These are phyloP conservation scores for Phytophthora constricta DNA, from an alignment of 352 stramenopile genomes.

Conservation along the genomic window DNA sequence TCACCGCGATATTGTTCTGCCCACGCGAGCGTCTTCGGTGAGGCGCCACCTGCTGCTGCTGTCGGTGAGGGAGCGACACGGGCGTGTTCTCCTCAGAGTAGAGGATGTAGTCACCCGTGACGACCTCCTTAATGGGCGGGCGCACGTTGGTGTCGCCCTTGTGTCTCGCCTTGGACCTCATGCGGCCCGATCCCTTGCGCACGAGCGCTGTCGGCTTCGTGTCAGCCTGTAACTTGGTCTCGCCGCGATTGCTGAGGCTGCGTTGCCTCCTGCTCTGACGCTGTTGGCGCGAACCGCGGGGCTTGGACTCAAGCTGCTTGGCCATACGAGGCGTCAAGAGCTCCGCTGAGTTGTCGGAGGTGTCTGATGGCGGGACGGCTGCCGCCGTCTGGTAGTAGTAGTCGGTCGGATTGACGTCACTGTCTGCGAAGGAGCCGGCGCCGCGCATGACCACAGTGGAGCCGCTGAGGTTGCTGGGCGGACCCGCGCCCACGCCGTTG, in stretches of 20 bases:
- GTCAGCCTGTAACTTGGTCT: constrained; percentile 15
- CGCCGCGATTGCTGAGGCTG: constrained; percentile 8
- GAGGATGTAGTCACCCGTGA: constrained; percentile 42
- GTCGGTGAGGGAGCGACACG: constrained; percentile 31
- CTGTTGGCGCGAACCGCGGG: constrained; percentile 1
- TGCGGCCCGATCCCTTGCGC: constrained; percentile 60
- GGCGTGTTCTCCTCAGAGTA: constrained; percentile 41
- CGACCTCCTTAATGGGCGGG: constrained; percentile 36
- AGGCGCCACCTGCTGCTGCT: constrained; percentile 29
- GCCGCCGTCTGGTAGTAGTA: constrained; percentile 26
- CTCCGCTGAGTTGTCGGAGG: constrained; percentile 22
- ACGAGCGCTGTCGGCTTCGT: constrained; percentile 43
- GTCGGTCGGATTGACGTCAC: constrained; percentile 41
- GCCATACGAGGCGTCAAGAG: constrained; percentile 26
- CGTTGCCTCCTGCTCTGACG: constrained; percentile 18
- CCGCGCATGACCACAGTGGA: constrained; percentile 50
- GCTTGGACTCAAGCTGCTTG: constrained; percentile 12
- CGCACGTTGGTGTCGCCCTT: constrained; percentile 28
- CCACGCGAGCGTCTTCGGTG: constrained; percentile 22
- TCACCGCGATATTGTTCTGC: constrained; percentile 21
- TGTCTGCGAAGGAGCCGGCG: constrained; percentile 40
- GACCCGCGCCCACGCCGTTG: neutral
- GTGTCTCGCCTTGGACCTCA: constrained; percentile 46
- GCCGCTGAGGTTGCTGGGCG: constrained; percentile 26
- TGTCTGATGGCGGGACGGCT: constrained; percentile 2